Percentiles rank a stretch among this genome's conserved stretches.
phyloP scores from a whole-genome alignment of 2,329 filamentous ascomycete genomes.

The Cladorrhinum sp. region DNA sequence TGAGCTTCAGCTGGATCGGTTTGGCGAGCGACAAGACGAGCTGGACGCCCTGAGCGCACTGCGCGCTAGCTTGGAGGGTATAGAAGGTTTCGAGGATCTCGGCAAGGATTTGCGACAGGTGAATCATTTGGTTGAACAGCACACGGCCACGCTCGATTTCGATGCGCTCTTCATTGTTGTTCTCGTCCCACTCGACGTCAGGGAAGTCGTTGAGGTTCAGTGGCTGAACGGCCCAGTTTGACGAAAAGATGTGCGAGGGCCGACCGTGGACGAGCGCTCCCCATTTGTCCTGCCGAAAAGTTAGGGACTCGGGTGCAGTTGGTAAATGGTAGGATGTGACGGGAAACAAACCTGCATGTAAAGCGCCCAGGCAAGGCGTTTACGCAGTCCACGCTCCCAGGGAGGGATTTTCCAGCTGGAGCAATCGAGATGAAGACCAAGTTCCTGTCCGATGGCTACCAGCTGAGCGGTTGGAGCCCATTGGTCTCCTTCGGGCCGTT shows the following conservation, averaged over 20 bases:
- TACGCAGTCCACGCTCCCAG: constrained; percentile 83
- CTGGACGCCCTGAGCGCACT: constrained; percentile 66
- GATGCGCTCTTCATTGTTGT: constrained; percentile 57
- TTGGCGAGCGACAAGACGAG: constrained; percentile 73
- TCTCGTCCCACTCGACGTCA: constrained; percentile 65
- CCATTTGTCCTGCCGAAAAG: constrained; percentile 76
- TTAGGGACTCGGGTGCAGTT: neutral
- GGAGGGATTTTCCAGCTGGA: constrained; percentile 79
- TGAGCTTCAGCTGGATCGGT: constrained; percentile 76
- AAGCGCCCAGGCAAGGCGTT: constrained; percentile 83
- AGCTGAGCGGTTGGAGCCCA: constrained; percentile 85
- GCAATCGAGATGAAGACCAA: constrained; percentile 87
- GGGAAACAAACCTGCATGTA: constrained; percentile 44
- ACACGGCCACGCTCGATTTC: constrained; percentile 66
- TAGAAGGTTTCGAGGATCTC: constrained; percentile 83
- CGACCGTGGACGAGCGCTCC: constrained; percentile 80
- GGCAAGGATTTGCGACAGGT: constrained; percentile 69
- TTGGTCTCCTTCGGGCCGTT: constrained; percentile 72
- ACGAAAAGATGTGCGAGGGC: constrained; percentile 68
- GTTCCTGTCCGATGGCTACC: constrained; percentile 80
- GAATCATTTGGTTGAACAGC: constrained; percentile 72
- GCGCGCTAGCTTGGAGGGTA: constrained; percentile 71
- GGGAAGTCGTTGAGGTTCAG: constrained; percentile 69
- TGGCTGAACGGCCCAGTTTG: constrained; percentile 72
- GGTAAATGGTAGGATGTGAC: neutral